Evolutionary conservation across 2,329 filamentous ascomycete genomes (phyloP).

Genomic region (Aphanoascus verrucosus): DNA sequence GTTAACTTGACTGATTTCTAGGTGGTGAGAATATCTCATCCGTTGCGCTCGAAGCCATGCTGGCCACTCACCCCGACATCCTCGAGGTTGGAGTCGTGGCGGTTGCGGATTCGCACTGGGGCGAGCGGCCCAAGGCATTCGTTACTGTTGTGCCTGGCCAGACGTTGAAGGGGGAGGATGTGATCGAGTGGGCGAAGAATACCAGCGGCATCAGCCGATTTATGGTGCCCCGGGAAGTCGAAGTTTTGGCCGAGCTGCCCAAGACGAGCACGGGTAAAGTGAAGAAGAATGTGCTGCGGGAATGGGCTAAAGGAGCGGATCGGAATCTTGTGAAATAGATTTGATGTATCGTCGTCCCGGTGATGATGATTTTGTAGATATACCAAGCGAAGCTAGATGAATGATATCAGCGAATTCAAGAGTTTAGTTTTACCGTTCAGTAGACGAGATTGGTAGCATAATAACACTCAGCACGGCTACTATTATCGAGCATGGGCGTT

Average conservation of each 20-base stretch:
- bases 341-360: slow-evolving; percentile 1
- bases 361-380: too few relatives aligned
- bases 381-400: too few relatives aligned
- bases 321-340: slow-evolving; percentile 17
- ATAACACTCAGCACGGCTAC: too few relatives aligned
- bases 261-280: slow-evolving; percentile 98
- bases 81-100: slow-evolving; percentile 87
- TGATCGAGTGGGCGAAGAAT: slow-evolving; percentile 79
- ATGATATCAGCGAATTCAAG: too few relatives aligned
- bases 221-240: slow-evolving; percentile 66
- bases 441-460: too few relatives aligned
- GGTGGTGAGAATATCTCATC: slow-evolving; percentile 96
- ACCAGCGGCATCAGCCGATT: slow-evolving; percentile 76
- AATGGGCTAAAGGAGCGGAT: slow-evolving; percentile 60
- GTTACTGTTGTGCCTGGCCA: slow-evolving; percentile 67
- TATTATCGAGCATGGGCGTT: too few relatives aligned
- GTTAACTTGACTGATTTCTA: slow-evolving; percentile 24
- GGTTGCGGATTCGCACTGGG: slow-evolving; percentile 82
- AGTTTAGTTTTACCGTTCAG: too few relatives aligned
- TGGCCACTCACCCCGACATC: slow-evolving; percentile 76
- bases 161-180: slow-evolving; percentile 50
- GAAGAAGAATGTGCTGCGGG: slow-evolving; percentile 82
- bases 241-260: slow-evolving; percentile 75
- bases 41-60: slow-evolving; percentile 79
- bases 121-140: slow-evolving; percentile 90